A percentile compares a stretch with the other conserved stretches of the same genome.
Evolutionary conservation across 1,284 basidiomycete genomes (phyloP).

Genomic region (Boletus semigastroideus): DNA sequence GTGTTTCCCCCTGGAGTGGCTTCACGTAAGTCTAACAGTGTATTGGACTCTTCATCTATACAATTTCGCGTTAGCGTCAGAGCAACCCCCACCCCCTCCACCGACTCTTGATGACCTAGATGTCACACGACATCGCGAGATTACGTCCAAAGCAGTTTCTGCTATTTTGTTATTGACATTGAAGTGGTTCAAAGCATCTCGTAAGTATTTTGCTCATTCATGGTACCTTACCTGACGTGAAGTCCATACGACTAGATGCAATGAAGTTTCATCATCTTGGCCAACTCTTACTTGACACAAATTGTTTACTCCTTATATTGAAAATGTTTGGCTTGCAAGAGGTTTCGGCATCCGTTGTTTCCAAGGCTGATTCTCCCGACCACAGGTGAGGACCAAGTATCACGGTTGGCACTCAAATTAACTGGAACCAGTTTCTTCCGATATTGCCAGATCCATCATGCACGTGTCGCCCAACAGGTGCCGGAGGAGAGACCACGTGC

Average conservation of each 20-base stretch:
- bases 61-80: conserved; percentile 44
- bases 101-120: conserved; percentile 94
- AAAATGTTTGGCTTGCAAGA: conserved; percentile 99
- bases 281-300: conserved; percentile 92
- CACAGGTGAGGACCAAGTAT: conserved; percentile 58
- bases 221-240: conserved; percentile 1
- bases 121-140: conserved; percentile 93
- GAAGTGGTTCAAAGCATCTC: conserved; percentile 99
- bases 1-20: conserved; percentile 68
- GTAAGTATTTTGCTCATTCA: conserved; percentile 47
- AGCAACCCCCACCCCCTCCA: conserved; percentile 65
- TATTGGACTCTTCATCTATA: not conserved
- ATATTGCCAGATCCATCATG: conserved; percentile 81
- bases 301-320: conserved; percentile 90
- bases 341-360: conserved; percentile 77
- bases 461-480: conserved; percentile 55
- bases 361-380: conserved; percentile 87
- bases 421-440: conserved; percentile 80
- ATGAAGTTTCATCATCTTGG: conserved; percentile 99
- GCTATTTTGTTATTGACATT: conserved; percentile 88
- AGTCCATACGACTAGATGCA: conserved; percentile 57
- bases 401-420: conserved; percentile 10
- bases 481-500: conserved; percentile 62
- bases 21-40: conserved; percentile 52
- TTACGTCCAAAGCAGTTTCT: conserved; percentile 96